Percentiles rank a stretch among this genome's conserved stretches.
phyloP scores from a whole-genome alignment of 192 early-diverging fungal genomes.

The Mortierella hygrophila region DNA sequence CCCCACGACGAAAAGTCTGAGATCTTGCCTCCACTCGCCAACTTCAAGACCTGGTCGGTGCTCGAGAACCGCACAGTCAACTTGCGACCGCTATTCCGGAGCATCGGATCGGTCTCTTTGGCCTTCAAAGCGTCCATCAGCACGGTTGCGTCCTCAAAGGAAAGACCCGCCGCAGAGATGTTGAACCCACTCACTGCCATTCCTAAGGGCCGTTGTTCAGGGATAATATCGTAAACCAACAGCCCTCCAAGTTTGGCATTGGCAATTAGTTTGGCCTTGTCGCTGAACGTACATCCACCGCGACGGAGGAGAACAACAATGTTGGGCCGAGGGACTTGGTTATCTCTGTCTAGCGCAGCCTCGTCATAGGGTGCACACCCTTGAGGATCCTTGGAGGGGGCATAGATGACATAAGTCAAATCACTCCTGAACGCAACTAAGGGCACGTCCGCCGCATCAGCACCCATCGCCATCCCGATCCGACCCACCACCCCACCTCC shows the following conservation, averaged over 20 bases:
- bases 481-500: slow-evolving; percentile 10
- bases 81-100: neutral
- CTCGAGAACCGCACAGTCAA: slow-evolving; percentile 62
- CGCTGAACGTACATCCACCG: slow-evolving; percentile 75
- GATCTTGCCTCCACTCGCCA: slow-evolving; percentile 72
- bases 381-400: slow-evolving; percentile 14
- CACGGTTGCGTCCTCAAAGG: slow-evolving; percentile 59
- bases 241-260: slow-evolving; percentile 67
- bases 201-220: slow-evolving; percentile 25
- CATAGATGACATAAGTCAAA: slow-evolving; percentile 20
- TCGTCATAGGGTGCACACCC: slow-evolving; percentile 46
- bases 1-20: slow-evolving; percentile 84
- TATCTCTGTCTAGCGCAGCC: slow-evolving; percentile 62
- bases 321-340: slow-evolving; percentile 46
- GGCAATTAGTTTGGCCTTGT: slow-evolving; percentile 67
- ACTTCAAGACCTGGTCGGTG: slow-evolving; percentile 47
- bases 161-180: slow-evolving; percentile 70
- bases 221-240: slow-evolving; percentile 58
- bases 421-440: slow-evolving; percentile 21
- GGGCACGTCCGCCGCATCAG: slow-evolving; percentile 21
- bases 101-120: neutral
- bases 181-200: slow-evolving; percentile 51
- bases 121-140: slow-evolving; percentile 60
- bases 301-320: slow-evolving; percentile 75
- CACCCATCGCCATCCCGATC: slow-evolving; percentile 37